Evolutionary conservation across 2,329 filamentous ascomycete genomes (phyloP).

Genomic region (Tolypocladium sp.): DNA sequence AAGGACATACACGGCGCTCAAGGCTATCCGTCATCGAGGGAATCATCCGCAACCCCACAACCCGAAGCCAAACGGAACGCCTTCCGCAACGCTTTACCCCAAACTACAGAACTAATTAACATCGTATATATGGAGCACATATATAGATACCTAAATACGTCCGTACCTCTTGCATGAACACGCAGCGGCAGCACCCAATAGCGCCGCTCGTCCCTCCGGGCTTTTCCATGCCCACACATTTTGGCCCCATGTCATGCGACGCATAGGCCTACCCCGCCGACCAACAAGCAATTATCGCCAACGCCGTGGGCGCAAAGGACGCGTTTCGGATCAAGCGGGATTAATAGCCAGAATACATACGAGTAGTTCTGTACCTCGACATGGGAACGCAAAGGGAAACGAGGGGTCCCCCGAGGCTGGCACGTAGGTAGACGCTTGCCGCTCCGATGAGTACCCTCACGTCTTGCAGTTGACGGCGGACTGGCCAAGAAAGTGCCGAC

Average conservation of each 20-base stretch:
- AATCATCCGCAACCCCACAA: background rate
- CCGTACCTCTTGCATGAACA: background rate
- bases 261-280: background rate
- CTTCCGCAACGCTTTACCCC: background rate
- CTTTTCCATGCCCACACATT: background rate
- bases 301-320: background rate
- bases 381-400: too few species aligned
- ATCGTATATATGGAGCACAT: too few species aligned
- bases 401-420: too few species aligned
- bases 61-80: background rate
- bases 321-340: background rate
- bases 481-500: background rate
- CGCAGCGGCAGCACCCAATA: background rate
- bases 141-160: background rate
- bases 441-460: too few species aligned
- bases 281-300: background rate
- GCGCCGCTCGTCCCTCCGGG: background rate
- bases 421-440: too few species aligned
- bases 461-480: too few species aligned
- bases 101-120: too few species aligned
- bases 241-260: background rate
- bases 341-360: too few species aligned
- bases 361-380: too few species aligned
- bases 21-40: background rate
- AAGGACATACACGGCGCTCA: too few species aligned